These are phyloP conservation scores for Fusarium zealandicum DNA, from an alignment of 2,329 filamentous ascomycete species.

Conservation along the genomic window DNA sequence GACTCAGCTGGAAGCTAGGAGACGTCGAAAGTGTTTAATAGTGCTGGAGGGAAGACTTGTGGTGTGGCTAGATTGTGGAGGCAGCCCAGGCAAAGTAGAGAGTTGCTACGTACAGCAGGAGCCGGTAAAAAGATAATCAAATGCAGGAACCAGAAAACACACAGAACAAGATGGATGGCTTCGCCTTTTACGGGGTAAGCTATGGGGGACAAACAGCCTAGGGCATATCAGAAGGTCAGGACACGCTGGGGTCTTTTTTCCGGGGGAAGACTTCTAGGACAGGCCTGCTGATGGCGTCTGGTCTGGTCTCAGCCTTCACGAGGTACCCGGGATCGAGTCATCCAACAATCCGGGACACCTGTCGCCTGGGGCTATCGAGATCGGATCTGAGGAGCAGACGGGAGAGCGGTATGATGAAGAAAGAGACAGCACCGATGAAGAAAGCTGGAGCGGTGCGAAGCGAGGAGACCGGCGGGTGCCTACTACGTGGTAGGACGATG, in stretches of 20 bases:
- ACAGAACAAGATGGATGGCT: conserved; percentile 16
- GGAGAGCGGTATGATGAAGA: background rate
- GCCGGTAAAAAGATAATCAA: conserved; percentile 23
- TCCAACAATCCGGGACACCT: conserved; percentile 26
- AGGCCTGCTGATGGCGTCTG: conserved; percentile 51
- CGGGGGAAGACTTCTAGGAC: conserved; percentile 35
- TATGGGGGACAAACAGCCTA: conserved; percentile 14
- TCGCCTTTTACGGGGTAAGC: conserved; percentile 29
- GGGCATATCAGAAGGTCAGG: conserved; percentile 37
- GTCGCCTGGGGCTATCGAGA: conserved; percentile 18
- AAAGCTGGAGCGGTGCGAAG: conserved; percentile 35
- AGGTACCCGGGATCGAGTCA: conserved; percentile 40
- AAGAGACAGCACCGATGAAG: conserved; percentile 12
- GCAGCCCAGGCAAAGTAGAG: conserved; percentile 26
- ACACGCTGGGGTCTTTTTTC: conserved; percentile 35
- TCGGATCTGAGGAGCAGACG: conserved; percentile 4
- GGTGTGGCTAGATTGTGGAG: too few species aligned
- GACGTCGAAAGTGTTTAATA: conserved; percentile 26
- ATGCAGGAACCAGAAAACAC: conserved; percentile 33
- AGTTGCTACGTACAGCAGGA: conserved; percentile 7
- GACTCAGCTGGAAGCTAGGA: conserved; percentile 16
- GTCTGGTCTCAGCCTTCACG: conserved; percentile 50
- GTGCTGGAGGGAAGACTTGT: conserved; percentile 26
- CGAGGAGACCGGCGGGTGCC: conserved; percentile 23
- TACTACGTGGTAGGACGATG: conserved; percentile 7